Conservation (phyloP, 805 yeast species). For the Hemisphaericaspora nanyangensis region DNA sequence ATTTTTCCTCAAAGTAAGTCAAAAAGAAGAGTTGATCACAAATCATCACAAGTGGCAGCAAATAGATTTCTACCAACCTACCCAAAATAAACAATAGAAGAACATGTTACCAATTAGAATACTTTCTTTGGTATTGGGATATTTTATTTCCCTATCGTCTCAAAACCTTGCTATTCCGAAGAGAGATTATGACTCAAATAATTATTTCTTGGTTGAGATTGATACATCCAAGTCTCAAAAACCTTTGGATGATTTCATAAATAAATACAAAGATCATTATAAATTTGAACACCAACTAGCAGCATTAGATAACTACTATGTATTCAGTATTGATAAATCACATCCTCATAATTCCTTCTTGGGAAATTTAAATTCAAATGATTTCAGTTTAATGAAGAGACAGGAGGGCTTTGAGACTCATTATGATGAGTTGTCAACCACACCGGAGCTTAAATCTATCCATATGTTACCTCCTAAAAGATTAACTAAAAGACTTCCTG, state of each 20-base stretch:
- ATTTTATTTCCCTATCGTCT: conserved; percentile 1
- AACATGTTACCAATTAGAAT: conserved; percentile 6
- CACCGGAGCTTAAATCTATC: conserved; percentile 41
- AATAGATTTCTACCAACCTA: too few species aligned
- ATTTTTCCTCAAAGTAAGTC: too few species aligned
- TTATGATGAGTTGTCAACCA: conserved; percentile 21
- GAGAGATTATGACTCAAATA: conserved; percentile 46
- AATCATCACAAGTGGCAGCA: too few species aligned
- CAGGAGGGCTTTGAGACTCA: conserved; percentile 19
- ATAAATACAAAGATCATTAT: conserved; percentile 32
- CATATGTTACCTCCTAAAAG: conserved; percentile 52
- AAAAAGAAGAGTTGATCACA: too few species aligned
- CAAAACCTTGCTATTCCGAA: conserved; percentile 12
- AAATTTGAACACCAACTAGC: conserved; percentile 61
- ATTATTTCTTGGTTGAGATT: conserved; percentile 64
- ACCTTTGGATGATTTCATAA: conserved; percentile 32
- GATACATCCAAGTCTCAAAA: conserved; percentile 21
- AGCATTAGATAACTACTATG: conserved; percentile 58
- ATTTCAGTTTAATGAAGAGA: conserved; percentile 25
- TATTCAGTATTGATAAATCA: conserved; percentile 53
- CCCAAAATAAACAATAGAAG: too few species aligned
- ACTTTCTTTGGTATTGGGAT: conserved; percentile 4
- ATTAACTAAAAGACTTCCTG: conserved; percentile 57
- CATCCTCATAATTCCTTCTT: conserved; percentile 30
- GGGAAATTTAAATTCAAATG: conserved; percentile 33